Evolutionary conservation across 352 stramenopile genomes (phyloP), one percentile per base, ranked within the genome.

Genomic region (Globisporangium barbulae): DNA sequence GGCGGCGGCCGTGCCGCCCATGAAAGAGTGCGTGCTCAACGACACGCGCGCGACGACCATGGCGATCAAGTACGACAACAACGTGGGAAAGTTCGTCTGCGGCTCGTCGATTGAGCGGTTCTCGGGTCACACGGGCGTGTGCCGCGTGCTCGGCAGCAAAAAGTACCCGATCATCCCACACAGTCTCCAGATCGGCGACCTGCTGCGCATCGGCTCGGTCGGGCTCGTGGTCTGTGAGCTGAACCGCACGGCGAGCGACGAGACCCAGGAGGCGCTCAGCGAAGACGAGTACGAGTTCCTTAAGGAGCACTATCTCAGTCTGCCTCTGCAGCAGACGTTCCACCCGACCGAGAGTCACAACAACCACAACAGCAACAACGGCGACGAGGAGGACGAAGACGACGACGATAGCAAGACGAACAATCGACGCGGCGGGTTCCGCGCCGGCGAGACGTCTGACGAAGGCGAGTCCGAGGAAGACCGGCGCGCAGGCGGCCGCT

Each of bases 221-320:
- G 91, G 91, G 3, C 75, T 97, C n/a, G 90, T 97, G 1, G 91
- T 97, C 33, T 96, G 88, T 60, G 91, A 97, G 68, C 44, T 97
- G 4, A 94, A 97, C 66, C 81, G 85, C 63, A 89, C 83, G 0
- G 70, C 70, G 1, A 73, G 72, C 44, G 85, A 94, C 21, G 75
- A 81, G 47, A 87, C 83, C 19, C 74, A 89, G 54, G 85, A 97
- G 56, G 66, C 76, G 57, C 75, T 97, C n/a, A 93, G 75, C 10
- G 81, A 84, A 17, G 79, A 94, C 28, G 88, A 96, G 68, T 92
- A 95, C 49, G 81, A 85, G 53, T 96, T 88, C 63, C 69, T 96
- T 48, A 94, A 96, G 69, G 87, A 91, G 55, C 90, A 96, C 72
- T 95, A 92, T 63, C 63, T 94, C 37, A 94, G 85, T 71, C 62